Conservation (phyloP, 805 yeast genomes). For the Torulaspora franciscae region DNA sequence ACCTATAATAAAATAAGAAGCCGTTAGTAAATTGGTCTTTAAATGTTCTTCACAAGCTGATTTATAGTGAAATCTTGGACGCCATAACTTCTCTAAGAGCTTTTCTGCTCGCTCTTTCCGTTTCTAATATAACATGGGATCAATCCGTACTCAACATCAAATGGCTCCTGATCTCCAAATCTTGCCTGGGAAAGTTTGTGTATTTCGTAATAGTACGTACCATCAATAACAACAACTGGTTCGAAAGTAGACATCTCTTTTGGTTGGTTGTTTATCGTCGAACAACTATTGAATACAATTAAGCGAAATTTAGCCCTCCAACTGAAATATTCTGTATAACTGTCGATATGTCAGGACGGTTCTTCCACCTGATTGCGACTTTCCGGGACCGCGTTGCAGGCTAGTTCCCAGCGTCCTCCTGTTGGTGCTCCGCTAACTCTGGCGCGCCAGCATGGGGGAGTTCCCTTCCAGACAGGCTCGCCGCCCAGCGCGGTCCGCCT, state of each 20-base stretch:
- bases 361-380: slow-evolving; percentile 8
- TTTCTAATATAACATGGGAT: neutral
- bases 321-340: slow-evolving; percentile 2
- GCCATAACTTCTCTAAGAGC: neutral
- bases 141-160: neutral
- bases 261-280: slow-evolving; percentile 25
- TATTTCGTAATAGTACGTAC: slow-evolving; percentile 42
- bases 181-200: neutral
- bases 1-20: slow-evolving; percentile 39
- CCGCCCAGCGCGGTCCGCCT: neutral
- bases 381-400: neutral
- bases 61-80: neutral
- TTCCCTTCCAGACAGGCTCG: neutral
- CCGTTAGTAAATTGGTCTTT: slow-evolving; percentile 13
- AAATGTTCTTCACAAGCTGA: neutral
- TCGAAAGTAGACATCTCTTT: slow-evolving; percentile 61
- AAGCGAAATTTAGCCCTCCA: slow-evolving; percentile 3
- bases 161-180: neutral
- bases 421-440: neutral
- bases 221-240: slow-evolving; percentile 98
- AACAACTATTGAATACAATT: slow-evolving; percentile 2
- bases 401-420: neutral
- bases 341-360: slow-evolving; percentile 6
- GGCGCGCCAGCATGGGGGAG: neutral
- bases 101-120: neutral